These are phyloP conservation scores for Lepidopterella palustris DNA, from an alignment of 495 filamentous ascomycete species.

Conservation along the genomic window DNA sequence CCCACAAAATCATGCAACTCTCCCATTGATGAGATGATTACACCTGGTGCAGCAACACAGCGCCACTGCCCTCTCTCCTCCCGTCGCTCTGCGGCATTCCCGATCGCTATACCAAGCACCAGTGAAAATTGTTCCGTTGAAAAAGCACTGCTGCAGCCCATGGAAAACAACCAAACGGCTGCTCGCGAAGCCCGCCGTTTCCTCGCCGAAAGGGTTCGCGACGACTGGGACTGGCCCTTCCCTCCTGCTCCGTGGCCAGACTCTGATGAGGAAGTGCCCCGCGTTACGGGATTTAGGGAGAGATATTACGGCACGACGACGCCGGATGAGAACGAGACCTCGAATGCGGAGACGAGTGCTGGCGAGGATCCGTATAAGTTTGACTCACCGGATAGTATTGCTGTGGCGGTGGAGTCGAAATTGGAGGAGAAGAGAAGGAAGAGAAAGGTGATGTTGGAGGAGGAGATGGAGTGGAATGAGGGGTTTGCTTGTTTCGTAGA, in stretches of 20 bases:
- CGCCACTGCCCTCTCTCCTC: no score
- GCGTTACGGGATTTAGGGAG: conserved; percentile 36
- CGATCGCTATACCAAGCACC: no score
- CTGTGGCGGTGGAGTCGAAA: conserved; percentile 33
- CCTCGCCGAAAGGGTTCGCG: conserved; percentile 48
- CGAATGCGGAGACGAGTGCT: background rate
- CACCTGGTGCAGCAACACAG: no score
- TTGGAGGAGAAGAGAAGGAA: conserved; percentile 49
- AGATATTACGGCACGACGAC: conserved; percentile 35
- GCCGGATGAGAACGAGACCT: conserved; percentile 8
- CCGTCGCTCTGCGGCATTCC: no score
- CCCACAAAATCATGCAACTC: no score
- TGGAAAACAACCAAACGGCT: conserved; percentile 21
- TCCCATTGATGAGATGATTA: no score
- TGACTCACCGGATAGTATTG: conserved; percentile 57
- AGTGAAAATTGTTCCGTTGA: no score
- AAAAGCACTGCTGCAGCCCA: background rate
- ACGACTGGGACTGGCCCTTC: conserved; percentile 48
- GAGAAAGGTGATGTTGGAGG: conserved; percentile 53
- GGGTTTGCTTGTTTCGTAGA: conserved; percentile 70
- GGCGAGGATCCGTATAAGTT: conserved; percentile 50
- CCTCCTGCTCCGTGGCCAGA: conserved; percentile 37
- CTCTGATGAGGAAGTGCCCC: conserved; percentile 32
- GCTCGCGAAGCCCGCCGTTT: conserved; percentile 32
- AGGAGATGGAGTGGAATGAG: conserved; percentile 77